Evolutionary conservation across 305 asterid species (phyloP).

Genomic region (Plantago coronopus): DNA sequence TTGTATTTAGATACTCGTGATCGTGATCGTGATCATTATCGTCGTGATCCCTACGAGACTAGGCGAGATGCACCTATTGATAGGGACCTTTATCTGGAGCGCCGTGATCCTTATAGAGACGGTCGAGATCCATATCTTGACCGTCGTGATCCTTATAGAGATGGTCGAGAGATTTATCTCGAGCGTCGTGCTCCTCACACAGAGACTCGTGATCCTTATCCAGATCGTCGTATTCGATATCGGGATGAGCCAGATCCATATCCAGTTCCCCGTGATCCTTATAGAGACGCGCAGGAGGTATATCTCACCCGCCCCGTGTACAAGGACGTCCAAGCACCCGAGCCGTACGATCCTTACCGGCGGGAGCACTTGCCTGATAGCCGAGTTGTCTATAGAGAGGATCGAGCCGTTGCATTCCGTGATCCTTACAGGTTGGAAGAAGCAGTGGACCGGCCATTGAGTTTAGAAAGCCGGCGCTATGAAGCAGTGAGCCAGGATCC

Average conservation of each 20-base stretch:
- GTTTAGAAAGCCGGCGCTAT: slow-evolving; percentile 29
- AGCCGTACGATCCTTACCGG: slow-evolving; percentile 25
- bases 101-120: slow-evolving; percentile 24
- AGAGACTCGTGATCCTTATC: slow-evolving; percentile 26
- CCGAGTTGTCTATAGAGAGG: slow-evolving; percentile 29
- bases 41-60: slow-evolving; percentile 21
- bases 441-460: slow-evolving; percentile 14
- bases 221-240: slow-evolving; percentile 3
- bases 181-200: slow-evolving; percentile 26
- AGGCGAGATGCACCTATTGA: slow-evolving; percentile 19
- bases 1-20: neutral
- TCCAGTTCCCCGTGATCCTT: slow-evolving; percentile 24
- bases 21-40: slow-evolving; percentile 24
- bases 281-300: slow-evolving; percentile 28
- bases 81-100: slow-evolving; percentile 20
- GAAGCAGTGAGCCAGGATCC: slow-evolving; percentile 31
- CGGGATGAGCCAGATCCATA: slow-evolving; percentile 15
- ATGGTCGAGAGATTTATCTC: slow-evolving; percentile 24
- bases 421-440: slow-evolving; percentile 33
- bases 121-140: slow-evolving; percentile 27
- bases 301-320: slow-evolving; percentile 22
- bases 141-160: slow-evolving; percentile 27
- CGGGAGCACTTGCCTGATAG: slow-evolving; percentile 24
- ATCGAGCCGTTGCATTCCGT: slow-evolving; percentile 22
- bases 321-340: slow-evolving; percentile 20